These are phyloP conservation scores for Chenopodium suecicum DNA, from an alignment of 148 eudicot genomes.

Conservation along the genomic window DNA sequence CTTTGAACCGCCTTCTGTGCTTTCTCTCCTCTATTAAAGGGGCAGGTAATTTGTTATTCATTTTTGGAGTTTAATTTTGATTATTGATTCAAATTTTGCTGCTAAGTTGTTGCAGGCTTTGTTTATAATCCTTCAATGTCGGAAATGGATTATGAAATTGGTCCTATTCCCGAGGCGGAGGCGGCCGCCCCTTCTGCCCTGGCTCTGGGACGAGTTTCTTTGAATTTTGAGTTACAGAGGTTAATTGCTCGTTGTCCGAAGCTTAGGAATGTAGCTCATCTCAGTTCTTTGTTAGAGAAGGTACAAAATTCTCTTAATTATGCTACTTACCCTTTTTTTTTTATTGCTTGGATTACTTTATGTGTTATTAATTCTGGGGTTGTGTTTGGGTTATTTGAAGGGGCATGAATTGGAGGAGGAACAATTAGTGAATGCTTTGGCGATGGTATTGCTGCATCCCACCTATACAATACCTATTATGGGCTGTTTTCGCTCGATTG, in stretches of 20 bases:
- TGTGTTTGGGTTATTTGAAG: slow-evolving; percentile 34
- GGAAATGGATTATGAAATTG: too few relatives aligned
- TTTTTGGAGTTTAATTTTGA: too few relatives aligned
- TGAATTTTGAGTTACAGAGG: slow-evolving; percentile 53
- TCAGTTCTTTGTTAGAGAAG: slow-evolving; percentile 40
- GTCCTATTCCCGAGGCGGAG: too few relatives aligned
- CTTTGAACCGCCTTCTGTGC: too few relatives aligned
- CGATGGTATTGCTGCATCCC: slow-evolving; percentile 61
- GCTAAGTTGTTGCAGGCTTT: too few relatives aligned
- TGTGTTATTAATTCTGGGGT: slow-evolving; percentile 17
- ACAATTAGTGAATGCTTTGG: slow-evolving; percentile 60
- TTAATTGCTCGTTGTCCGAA: slow-evolving; percentile 62
- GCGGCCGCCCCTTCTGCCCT: too few relatives aligned
- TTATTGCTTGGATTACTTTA: background rate
- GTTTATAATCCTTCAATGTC: too few relatives aligned
- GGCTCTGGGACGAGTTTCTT: background rate
- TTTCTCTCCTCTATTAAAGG: too few relatives aligned
- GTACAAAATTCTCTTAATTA: slow-evolving; percentile 25
- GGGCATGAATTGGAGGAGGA: slow-evolving; percentile 53
- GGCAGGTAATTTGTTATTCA: too few relatives aligned
- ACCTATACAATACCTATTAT: slow-evolving; percentile 71
- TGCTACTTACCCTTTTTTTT: background rate
- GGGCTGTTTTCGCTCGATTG: slow-evolving; percentile 81
- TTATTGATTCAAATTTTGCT: too few relatives aligned
- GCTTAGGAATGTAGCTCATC: slow-evolving; percentile 30